Evolutionary conservation across 2,329 filamentous ascomycete species (phyloP).

Genomic region (Gnomoniopsis sp.): DNA sequence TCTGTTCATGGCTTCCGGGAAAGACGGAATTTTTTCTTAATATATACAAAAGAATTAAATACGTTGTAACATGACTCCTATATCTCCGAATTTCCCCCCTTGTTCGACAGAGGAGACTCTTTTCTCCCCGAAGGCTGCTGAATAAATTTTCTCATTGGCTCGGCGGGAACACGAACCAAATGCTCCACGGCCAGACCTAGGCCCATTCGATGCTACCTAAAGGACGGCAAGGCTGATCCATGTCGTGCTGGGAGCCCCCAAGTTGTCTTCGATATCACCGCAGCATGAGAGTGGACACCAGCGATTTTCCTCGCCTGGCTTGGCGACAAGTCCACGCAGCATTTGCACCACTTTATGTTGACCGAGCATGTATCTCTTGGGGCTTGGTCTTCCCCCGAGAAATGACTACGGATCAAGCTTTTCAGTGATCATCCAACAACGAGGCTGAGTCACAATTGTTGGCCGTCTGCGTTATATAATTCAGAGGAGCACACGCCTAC

Average conservation of each 20-base stretch:
- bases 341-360: background rate
- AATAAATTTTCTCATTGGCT: background rate
- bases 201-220: background rate
- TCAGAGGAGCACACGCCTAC: too few relatives aligned
- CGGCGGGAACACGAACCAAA: background rate
- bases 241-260: slow-evolving; percentile 5
- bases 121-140: background rate
- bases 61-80: too few relatives aligned
- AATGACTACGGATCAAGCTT: too few relatives aligned
- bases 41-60: too few relatives aligned
- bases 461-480: background rate
- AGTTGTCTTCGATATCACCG: slow-evolving; percentile 2
- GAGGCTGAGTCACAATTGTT: background rate
- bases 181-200: background rate
- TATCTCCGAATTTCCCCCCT: too few relatives aligned
- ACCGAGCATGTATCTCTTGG: background rate
- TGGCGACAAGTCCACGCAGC: too few relatives aligned
- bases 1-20: too few relatives aligned
- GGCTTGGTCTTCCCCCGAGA: too few relatives aligned
- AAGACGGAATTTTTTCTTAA: too few relatives aligned
- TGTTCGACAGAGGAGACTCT: too few relatives aligned
- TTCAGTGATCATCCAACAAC: background rate
- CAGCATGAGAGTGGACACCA: slow-evolving; percentile 1
- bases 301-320: slow-evolving; percentile 1
- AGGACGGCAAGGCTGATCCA: background rate